Conservation (phyloP, 2,329 filamentous ascomycete species). For the Fusarium zealandicum region DNA sequence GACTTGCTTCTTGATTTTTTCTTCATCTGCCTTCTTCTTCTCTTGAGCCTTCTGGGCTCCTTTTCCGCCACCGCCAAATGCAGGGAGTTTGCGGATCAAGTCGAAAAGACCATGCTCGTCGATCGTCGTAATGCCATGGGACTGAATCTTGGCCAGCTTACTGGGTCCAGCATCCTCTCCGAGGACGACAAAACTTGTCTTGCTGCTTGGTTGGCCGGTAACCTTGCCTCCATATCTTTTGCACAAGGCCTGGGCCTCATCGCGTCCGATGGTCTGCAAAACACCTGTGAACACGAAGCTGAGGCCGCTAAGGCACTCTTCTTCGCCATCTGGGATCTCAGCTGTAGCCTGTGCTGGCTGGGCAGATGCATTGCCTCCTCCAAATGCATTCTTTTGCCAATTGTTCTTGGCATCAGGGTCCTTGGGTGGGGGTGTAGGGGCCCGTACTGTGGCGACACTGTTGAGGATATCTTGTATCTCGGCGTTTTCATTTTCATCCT, state of each 20-base stretch:
- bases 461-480: conserved; percentile 83
- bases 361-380: conserved; percentile 65
- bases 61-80: conserved; percentile 86
- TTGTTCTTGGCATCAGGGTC: conserved; percentile 79
- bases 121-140: conserved; percentile 86
- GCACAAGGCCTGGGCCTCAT: conserved; percentile 84
- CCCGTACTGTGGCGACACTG: conserved; percentile 80
- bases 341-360: conserved; percentile 68
- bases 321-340: conserved; percentile 81
- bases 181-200: conserved; percentile 92
- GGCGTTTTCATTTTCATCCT: conserved; percentile 70
- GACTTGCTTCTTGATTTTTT: conserved; percentile 80
- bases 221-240: conserved; percentile 96
- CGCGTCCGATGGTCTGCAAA: conserved; percentile 78
- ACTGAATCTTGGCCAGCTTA: conserved; percentile 86
- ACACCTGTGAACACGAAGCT: conserved; percentile 96
- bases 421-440: conserved; percentile 82
- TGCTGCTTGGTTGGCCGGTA: conserved; percentile 83
- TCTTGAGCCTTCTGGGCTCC: conserved; percentile 85
- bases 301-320: conserved; percentile 88
- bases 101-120: conserved; percentile 92
- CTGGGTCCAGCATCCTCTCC: conserved; percentile 91
- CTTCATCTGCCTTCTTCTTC: conserved; percentile 84
- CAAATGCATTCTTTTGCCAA: conserved; percentile 68
- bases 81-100: conserved; percentile 80